Evolutionary conservation across 2,329 filamentous ascomycete genomes (phyloP).

Genomic region (Lecanosticta acicola): DNA sequence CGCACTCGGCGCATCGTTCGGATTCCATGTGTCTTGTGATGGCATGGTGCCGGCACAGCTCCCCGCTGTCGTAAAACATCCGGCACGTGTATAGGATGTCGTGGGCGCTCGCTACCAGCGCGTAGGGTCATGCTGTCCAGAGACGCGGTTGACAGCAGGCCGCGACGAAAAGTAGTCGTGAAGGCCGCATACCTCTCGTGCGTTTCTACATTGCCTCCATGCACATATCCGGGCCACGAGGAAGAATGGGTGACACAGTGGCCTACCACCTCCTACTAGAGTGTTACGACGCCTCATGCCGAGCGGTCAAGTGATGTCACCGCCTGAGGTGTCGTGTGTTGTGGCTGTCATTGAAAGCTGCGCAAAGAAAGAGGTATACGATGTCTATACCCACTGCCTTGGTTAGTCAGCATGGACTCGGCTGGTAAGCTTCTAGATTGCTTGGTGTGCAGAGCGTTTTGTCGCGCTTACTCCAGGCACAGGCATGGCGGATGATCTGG

Average conservation of each 20-base stretch:
- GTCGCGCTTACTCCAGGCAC: slow-evolving; percentile 4
- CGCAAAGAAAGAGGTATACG: background rate
- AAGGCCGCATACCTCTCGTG: background rate
- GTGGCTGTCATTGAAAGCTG: no score
- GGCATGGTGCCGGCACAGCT: background rate
- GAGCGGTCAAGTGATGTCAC: no score
- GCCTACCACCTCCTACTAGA: background rate
- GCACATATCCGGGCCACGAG: slow-evolving; percentile 10
- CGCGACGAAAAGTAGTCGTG: slow-evolving; percentile 1
- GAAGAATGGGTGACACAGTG: background rate
- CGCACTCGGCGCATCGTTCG: background rate
- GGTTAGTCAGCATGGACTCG: slow-evolving; percentile 1
- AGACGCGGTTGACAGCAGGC: background rate
- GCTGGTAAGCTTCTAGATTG: background rate
- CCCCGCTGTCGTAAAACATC: slow-evolving; percentile 2
- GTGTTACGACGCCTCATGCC: background rate
- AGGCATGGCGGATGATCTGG: slow-evolving; percentile 4
- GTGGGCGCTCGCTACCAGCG: slow-evolving; percentile 2
- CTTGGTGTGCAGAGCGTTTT: background rate
- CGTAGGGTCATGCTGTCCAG: background rate
- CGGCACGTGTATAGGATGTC: slow-evolving; percentile 6
- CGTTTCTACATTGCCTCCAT: slow-evolving; percentile 7
- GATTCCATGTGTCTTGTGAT: slow-evolving; percentile 6
- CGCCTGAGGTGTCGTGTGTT: no score
- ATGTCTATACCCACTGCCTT: background rate